Percentiles rank a stretch among this genome's conserved stretches.
phyloP scores from a whole-genome alignment of 148 eudicot genomes.

The Rhododendron simsii region DNA sequence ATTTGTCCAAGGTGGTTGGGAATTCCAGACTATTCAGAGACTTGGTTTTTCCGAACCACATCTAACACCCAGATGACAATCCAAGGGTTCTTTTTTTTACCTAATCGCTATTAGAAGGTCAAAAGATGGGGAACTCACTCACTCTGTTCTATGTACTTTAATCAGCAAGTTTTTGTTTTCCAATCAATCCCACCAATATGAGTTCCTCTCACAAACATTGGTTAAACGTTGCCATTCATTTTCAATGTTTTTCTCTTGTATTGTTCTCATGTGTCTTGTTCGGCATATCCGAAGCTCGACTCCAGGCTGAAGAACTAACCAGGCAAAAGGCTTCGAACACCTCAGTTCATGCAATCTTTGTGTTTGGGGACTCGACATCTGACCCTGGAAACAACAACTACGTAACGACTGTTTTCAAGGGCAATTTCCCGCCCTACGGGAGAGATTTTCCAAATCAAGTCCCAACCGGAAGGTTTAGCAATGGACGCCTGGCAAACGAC shows the following conservation, averaged over 20 bases:
- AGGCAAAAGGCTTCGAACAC: constrained; percentile 19
- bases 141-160: background rate
- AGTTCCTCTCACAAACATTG: background rate
- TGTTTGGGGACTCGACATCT: constrained; percentile 71
- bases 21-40: background rate
- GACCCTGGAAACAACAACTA: constrained; percentile 82
- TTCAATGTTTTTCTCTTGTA: background rate
- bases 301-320: background rate
- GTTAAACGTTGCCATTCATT: background rate
- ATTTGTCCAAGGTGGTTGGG: background rate
- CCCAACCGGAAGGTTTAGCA: constrained; percentile 64
- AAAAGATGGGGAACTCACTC: background rate
- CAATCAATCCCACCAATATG: background rate
- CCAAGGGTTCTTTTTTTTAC: background rate
- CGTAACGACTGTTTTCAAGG: constrained; percentile 30
- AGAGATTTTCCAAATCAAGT: constrained; percentile 14
- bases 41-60: background rate
- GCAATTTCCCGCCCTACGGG: background rate
- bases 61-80: background rate
- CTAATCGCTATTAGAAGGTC: background rate
- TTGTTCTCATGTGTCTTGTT: background rate
- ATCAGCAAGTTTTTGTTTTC: background rate
- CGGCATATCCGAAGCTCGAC: background rate
- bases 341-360: constrained; percentile 41
- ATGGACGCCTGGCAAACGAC: constrained; percentile 59